A percentile compares a stretch with the other conserved stretches of the same genome.
Evolutionary conservation across 2,329 filamentous ascomycete genomes (phyloP).

Genomic region (Cladosporium sp.): DNA sequence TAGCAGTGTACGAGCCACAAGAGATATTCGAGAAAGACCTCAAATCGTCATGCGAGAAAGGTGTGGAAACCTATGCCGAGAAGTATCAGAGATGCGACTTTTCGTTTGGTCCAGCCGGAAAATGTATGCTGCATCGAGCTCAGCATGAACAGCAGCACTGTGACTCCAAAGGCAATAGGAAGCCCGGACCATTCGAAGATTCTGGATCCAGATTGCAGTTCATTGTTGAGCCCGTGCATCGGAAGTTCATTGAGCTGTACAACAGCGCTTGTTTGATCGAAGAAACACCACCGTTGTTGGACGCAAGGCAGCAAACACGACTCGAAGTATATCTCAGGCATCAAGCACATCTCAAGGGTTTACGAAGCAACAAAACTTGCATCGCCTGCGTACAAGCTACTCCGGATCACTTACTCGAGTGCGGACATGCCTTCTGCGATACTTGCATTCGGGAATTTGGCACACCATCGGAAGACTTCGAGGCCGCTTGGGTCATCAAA

Average conservation of each 20-base stretch:
- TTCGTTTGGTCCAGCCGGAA: neutral
- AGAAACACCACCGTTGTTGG: neutral
- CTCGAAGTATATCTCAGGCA: neutral
- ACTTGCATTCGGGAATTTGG: slow-evolving; percentile 36
- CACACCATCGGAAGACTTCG: slow-evolving; percentile 17
- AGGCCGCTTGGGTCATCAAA: slow-evolving; percentile 16
- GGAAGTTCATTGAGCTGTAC: neutral
- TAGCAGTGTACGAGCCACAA: neutral
- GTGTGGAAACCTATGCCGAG: neutral
- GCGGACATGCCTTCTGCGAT: slow-evolving; percentile 44
- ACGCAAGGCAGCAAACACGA: no score
- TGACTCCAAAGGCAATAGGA: neutral
- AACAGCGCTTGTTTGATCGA: neutral
- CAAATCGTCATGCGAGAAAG: neutral
- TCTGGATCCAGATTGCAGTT: neutral
- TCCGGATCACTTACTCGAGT: slow-evolving; percentile 41
- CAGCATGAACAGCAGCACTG: neutral
- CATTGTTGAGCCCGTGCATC: neutral
- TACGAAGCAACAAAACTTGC: slow-evolving; percentile 34
- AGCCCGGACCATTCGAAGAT: neutral
- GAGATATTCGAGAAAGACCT: neutral
- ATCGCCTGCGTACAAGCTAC: slow-evolving; percentile 44
- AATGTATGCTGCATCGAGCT: neutral
- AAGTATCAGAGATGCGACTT: neutral
- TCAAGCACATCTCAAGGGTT: neutral